phyloP scores from a whole-genome alignment of 2,329 filamentous ascomycete species.

The Aspergillus intermedius region DNA sequence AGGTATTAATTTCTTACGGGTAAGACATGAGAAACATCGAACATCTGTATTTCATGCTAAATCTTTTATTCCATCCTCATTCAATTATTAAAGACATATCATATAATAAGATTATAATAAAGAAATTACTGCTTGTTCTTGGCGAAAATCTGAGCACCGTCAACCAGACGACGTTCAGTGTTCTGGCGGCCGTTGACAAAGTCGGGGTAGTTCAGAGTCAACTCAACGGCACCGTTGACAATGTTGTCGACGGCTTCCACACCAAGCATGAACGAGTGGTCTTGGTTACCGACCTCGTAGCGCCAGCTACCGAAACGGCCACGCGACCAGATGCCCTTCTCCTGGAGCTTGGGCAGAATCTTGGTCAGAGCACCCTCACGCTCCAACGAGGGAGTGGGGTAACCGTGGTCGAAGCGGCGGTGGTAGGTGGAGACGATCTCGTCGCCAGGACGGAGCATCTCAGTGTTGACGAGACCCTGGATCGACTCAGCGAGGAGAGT shows the following conservation, averaged over 20 bases:
- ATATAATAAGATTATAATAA: background rate
- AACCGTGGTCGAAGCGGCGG: slow-evolving; percentile 95
- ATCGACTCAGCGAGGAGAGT: slow-evolving; percentile 87
- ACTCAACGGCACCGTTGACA: slow-evolving; percentile 78
- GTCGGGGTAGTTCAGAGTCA: slow-evolving; percentile 94
- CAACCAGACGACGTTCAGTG: slow-evolving; percentile 55
- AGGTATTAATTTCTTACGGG: background rate
- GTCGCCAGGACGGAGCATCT: slow-evolving; percentile 84
- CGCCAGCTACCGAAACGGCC: slow-evolving; percentile 97
- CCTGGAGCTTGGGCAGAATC: slow-evolving; percentile 86
- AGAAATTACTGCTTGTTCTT: slow-evolving; percentile 35
- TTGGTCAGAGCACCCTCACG: slow-evolving; percentile 90
- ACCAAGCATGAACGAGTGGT: slow-evolving; percentile 96
- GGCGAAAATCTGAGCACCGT: slow-evolving; percentile 54
- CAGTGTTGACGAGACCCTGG: slow-evolving; percentile 93
- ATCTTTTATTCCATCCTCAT: background rate
- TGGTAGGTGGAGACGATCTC: slow-evolving; percentile 98
- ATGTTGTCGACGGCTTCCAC: slow-evolving; percentile 90
- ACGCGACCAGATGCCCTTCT: slow-evolving; percentile 86
- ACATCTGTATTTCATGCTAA: background rate
- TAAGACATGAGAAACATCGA: background rate
- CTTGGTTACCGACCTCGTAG: slow-evolving; percentile 96
- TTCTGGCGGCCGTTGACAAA: slow-evolving; percentile 75
- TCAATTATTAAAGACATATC: background rate
- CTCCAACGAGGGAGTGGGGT: slow-evolving; percentile 91